These are phyloP conservation scores for Phoma sp. DNA, from an alignment of 2,329 filamentous ascomycete species.

Conservation along the genomic window DNA sequence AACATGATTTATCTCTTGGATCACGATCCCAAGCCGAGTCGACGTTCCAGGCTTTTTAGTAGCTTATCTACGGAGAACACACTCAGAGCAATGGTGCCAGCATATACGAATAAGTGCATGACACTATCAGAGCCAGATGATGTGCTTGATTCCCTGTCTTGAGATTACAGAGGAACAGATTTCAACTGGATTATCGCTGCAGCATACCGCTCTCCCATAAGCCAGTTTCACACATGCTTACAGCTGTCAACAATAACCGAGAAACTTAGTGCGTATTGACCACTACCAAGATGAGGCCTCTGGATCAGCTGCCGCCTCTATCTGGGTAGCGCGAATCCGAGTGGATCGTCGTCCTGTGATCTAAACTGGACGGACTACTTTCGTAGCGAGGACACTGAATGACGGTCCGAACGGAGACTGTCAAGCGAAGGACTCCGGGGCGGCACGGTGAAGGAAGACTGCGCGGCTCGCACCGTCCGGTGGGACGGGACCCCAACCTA, in stretches of 20 bases:
- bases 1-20: too few species aligned
- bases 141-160: too few species aligned
- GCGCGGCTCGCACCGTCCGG: conserved; percentile 24
- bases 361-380: background rate
- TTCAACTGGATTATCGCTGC: too few species aligned
- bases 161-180: too few species aligned
- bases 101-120: too few species aligned
- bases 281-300: conserved; percentile 1
- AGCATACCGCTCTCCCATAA: too few species aligned
- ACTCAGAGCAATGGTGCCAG: too few species aligned
- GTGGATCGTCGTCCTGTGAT: background rate
- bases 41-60: too few species aligned
- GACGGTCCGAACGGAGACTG: background rate
- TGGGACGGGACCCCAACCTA: conserved; percentile 8
- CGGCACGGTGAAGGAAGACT: conserved; percentile 8
- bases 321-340: background rate
- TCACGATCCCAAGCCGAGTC: too few species aligned
- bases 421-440: conserved; percentile 12
- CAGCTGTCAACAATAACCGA: background rate
- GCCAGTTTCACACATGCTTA: background rate
- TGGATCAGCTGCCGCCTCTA: background rate
- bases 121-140: too few species aligned
- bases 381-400: background rate
- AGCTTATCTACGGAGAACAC: too few species aligned
- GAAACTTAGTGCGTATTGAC: background rate